Base-by-base conservation (phyloP, 768 basidiomycete species). In the Rhodotorula diobovata region DNA sequence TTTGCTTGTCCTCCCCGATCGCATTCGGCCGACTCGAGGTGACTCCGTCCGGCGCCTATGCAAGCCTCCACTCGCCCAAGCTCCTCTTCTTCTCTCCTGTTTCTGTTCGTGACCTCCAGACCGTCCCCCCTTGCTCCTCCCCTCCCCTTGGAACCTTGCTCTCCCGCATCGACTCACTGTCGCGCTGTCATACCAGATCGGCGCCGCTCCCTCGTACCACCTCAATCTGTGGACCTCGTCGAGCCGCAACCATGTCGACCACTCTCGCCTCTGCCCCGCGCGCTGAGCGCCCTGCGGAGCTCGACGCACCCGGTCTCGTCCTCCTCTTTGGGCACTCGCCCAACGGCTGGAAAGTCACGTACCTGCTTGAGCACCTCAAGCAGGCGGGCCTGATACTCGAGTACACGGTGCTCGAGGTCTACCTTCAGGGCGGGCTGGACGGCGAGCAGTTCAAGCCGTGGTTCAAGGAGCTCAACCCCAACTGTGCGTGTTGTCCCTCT, bases 331-430 rank as follows among this genome's bases (percentile, higher is more conserved):
- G 66, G 11, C 50, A 63, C 32, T 18, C 34, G 2, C 70, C 70
- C 4, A 71, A 71, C 61, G 70, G 70, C 18, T 71, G 70, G 70
- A 71, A 71, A 53, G 8, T 34, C 51, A 53, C 56, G 0, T 63
- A 60, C 18, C 45, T 46, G 1, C 61, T 77, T 45, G 45, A 77
- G 57, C 68, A 65, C 28, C 67, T 75, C 34, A 68, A 75, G 37
- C 51, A 67, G 12, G 54, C 56, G 8, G 68, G 66, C 23, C 30
- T 37, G 0, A 60, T 72, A 46, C 73, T 71, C 11, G 59, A 58
- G 15, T 73, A 58, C 60, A 68, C 71, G 10, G 60, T 28, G n/a
- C n/a, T 57, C 25, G 48, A 54, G 43, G 63, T 73, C 20, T 45
- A 43, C 50, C 30, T 73, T 7, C 35, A 37, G 35, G 51, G 48